Conservation (phyloP, 1,284 basidiomycete species). For the Malassezia pachydermatis region DNA sequence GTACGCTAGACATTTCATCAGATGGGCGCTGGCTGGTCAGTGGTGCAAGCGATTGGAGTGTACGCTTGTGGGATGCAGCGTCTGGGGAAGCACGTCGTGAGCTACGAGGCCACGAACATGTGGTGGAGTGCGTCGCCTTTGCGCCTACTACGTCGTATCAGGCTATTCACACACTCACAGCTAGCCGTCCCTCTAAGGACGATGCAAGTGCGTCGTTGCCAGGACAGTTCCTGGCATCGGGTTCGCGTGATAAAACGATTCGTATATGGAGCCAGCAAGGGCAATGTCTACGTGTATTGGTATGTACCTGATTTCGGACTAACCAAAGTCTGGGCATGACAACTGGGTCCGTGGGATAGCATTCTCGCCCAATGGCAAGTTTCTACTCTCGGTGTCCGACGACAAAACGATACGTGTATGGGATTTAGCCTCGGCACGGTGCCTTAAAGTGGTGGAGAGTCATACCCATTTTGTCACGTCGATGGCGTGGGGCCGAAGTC, state of each 20-base stretch:
- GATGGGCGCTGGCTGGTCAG: conserved; percentile 67
- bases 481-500: conserved; percentile 42
- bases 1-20: conserved; percentile 60
- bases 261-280: conserved; percentile 75
- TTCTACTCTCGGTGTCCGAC: conserved; percentile 73
- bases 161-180: conserved; percentile 66
- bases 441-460: conserved; percentile 70
- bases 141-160: conserved; percentile 65
- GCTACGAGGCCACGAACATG: conserved; percentile 75
- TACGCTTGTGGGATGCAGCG: conserved; percentile 66
- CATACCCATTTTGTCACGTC: conserved; percentile 67
- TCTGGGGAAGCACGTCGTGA: conserved; percentile 70
- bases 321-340: conserved; percentile 28
- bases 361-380: conserved; percentile 57
- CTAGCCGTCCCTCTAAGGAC: conserved; percentile 51
- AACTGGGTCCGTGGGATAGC: conserved; percentile 40
- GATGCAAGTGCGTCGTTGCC: conserved; percentile 46
- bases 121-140: conserved; percentile 71
- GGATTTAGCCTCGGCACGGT: conserved; percentile 71
- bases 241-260: conserved; percentile 76
- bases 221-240: conserved; percentile 63
- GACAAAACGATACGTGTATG: conserved; percentile 82
- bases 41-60: conserved; percentile 76
- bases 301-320: not conserved
- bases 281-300: conserved; percentile 59